Conservation (phyloP, 1,139 yeast genomes). For the Saccharomycopsis hybrid region DNA sequence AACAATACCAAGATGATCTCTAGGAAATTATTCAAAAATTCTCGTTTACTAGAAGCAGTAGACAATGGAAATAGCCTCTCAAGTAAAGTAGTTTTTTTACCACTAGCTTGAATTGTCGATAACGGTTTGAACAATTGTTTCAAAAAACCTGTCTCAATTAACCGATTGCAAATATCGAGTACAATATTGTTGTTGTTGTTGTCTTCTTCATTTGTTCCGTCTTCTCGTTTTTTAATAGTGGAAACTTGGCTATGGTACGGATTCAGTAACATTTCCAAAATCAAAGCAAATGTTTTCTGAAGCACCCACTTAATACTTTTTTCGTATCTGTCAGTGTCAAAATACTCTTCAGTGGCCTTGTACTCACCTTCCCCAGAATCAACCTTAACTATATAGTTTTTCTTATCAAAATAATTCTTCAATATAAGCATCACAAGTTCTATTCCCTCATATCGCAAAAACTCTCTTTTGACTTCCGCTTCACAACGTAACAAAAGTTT, state of each 20-base stretch:
- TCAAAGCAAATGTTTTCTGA: background rate
- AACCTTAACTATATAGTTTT: constrained; percentile 1
- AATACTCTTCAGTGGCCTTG: too few species aligned
- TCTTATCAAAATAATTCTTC: constrained; percentile 7
- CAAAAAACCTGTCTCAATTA: constrained; percentile 12
- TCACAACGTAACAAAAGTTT: background rate
- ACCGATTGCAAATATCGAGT: too few species aligned
- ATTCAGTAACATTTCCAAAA: background rate
- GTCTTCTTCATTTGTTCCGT: too few species aligned
- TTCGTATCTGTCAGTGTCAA: constrained; percentile 1
- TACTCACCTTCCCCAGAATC: background rate
- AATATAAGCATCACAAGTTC: constrained; percentile 10
- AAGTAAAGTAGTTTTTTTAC: background rate
- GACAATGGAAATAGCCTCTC: background rate
- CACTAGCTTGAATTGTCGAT: background rate
- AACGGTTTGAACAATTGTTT: constrained; percentile 16
- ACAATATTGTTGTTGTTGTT: too few species aligned
- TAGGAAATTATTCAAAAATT: background rate
- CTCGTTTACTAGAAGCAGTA: background rate
- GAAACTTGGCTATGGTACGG: too few species aligned
- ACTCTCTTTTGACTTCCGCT: background rate
- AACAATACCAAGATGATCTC: constrained; percentile 1
- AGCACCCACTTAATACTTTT: constrained; percentile 6
- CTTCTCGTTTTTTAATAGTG: too few species aligned
- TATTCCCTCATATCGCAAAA: constrained; percentile 7